Conservation (phyloP, 2,329 filamentous ascomycete species). For the Aspergillus candidus region DNA sequence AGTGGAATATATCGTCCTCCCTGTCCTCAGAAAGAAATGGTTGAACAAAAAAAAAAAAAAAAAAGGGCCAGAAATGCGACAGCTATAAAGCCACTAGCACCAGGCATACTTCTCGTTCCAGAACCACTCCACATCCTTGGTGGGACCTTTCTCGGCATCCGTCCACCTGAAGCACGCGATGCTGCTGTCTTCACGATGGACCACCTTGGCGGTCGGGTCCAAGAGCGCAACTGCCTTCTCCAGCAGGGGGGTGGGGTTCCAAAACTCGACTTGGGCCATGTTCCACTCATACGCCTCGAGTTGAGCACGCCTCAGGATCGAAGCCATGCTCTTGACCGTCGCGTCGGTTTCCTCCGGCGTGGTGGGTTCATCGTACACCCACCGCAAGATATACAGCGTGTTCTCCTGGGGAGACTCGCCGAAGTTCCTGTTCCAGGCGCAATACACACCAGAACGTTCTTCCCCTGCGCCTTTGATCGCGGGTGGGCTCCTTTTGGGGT, state of each 20-base stretch:
- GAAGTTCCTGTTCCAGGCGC: slow-evolving; percentile 39
- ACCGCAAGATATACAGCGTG: slow-evolving; percentile 39
- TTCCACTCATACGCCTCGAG: slow-evolving; percentile 65
- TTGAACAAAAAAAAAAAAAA: slow-evolving; percentile 2
- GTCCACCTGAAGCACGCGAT: slow-evolving; percentile 44
- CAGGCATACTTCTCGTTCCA: slow-evolving; percentile 47
- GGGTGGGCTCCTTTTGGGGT: slow-evolving; percentile 46
- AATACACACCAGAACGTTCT: slow-evolving; percentile 33
- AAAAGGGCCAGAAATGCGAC: slow-evolving; percentile 3
- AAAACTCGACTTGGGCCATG: slow-evolving; percentile 66
- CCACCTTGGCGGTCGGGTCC: slow-evolving; percentile 32
- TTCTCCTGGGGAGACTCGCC: slow-evolving; percentile 31
- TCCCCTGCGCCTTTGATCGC: slow-evolving; percentile 65
- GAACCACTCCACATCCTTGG: slow-evolving; percentile 40
- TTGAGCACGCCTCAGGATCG: slow-evolving; percentile 62
- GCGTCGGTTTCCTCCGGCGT: slow-evolving; percentile 42
- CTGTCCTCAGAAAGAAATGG: slow-evolving; percentile 1
- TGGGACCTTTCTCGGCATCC: slow-evolving; percentile 32
- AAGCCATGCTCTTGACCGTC: slow-evolving; percentile 50
- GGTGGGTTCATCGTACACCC: slow-evolving; percentile 36
- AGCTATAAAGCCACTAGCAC: slow-evolving; percentile 31
- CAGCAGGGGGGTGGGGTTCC: slow-evolving; percentile 66
- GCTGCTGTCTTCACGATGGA: slow-evolving; percentile 43
- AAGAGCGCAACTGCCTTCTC: slow-evolving; percentile 37
- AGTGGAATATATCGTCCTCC: neutral